phyloP scores from a whole-genome alignment of 257 asterid species.

The Echites panduratus region DNA sequence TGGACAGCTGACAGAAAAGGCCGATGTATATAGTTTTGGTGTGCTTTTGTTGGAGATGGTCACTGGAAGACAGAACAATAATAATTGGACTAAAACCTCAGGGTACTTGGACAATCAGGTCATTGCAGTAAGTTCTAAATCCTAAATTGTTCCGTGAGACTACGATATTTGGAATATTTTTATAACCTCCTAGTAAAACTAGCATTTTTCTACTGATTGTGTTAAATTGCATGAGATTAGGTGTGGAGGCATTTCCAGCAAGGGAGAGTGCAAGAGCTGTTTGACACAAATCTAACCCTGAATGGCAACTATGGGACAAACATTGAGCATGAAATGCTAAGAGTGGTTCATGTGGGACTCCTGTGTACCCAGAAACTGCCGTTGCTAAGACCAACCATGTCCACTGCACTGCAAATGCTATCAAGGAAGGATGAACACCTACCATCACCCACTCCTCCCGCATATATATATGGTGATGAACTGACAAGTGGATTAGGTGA shows the following conservation, averaged over 20 bases:
- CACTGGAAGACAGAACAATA: slow-evolving; percentile 55
- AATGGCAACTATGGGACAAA: slow-evolving; percentile 31
- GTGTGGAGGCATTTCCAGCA: slow-evolving; percentile 65
- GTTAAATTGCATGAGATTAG: slow-evolving; percentile 25
- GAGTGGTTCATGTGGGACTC: slow-evolving; percentile 62
- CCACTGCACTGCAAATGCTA: slow-evolving; percentile 57
- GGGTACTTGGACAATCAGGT: slow-evolving; percentile 58
- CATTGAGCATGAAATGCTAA: slow-evolving; percentile 33
- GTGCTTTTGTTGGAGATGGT: slow-evolving; percentile 65
- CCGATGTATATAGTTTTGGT: slow-evolving; percentile 69
- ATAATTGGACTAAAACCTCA: slow-evolving; percentile 35
- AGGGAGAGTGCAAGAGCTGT: slow-evolving; percentile 40
- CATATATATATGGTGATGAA: slow-evolving; percentile 50
- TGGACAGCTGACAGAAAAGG: slow-evolving; percentile 59
- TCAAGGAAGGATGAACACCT: slow-evolving; percentile 48
- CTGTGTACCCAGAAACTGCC: slow-evolving; percentile 62
- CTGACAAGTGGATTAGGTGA: slow-evolving; percentile 50
- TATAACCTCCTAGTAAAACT: not conserved
- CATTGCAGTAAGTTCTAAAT: slow-evolving; percentile 35
- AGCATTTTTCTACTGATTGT: not conserved
- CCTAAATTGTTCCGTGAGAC: not conserved
- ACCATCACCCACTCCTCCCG: slow-evolving; percentile 66
- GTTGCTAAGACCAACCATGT: slow-evolving; percentile 58
- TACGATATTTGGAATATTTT: not conserved
- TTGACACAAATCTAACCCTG: slow-evolving; percentile 53